Evolutionary conservation across 1,284 basidiomycete genomes (phyloP), one percentile per base, ranked within the genome.

Genomic region (Ganoderma resinaceum): DNA sequence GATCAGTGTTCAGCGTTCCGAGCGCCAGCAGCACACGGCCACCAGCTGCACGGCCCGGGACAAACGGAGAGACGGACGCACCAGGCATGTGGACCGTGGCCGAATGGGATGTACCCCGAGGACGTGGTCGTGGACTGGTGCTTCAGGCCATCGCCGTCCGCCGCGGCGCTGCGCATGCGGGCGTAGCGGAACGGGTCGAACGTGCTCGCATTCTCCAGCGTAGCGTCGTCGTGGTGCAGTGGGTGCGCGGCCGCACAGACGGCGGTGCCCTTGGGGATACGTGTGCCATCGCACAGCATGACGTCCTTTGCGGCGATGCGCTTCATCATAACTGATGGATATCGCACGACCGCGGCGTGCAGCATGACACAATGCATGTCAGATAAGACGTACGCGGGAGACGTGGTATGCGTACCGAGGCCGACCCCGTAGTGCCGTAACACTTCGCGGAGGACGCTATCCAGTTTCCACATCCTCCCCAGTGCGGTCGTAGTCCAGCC

Each of bases 381-480:
- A 38, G 37, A 38, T 38, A 38, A 5, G 2, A 52, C 11, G 26
- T 9, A 9, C 43, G 26, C 14, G 9, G 7, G 37, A 38, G 37
- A 38, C n/a, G n/a, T n/a, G n/a, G 35, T 42, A 18, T 31, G 3
- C 74, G 35, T 65, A 78, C 76, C 68, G 20, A 57, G 42, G 46
- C 58, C 70, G 26, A 79, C 72, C 0, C 79, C 80, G 46, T 80
- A 80, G 53, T 80, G 65, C 8, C 85, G 78, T 66, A 81, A 80
- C 1, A 81, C 80, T 72, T 88, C 86, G 61, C 83, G 81, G 61
- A 89, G 70, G 74, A 88, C 86, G 70, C 85, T 87, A 69, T 88
- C 86, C 23, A 87, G 70, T 65, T 84, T 84, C 65, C 77, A 75
- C 81, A 88, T 81, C 64, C 83, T 84, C 12, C 71, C 75, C 62